Percentiles rank a stretch among this genome's conserved stretches.
phyloP scores from a whole-genome alignment of 306 rosid species.

The Mimosa pudica region DNA sequence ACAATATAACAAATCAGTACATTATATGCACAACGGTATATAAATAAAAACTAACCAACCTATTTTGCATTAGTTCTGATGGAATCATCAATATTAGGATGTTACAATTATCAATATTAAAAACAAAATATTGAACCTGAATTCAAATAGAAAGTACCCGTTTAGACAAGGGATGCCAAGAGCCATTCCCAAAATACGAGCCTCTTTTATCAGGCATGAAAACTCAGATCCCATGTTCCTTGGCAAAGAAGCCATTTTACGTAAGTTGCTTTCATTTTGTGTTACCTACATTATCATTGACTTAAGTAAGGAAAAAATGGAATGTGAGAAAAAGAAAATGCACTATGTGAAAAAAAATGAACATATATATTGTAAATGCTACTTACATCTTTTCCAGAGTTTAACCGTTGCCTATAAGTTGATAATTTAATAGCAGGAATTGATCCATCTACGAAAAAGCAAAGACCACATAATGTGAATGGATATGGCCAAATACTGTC shows the following conservation, averaged over 20 bases:
- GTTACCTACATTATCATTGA: slow-evolving; percentile 50
- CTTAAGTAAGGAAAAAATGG: slow-evolving; percentile 28
- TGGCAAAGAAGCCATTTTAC: slow-evolving; percentile 48
- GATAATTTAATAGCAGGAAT: slow-evolving; percentile 77
- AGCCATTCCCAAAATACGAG: slow-evolving; percentile 67
- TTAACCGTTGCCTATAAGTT: slow-evolving; percentile 78
- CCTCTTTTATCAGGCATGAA: slow-evolving; percentile 79
- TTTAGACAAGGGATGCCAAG: slow-evolving; percentile 76
- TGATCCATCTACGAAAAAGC: slow-evolving; percentile 66
- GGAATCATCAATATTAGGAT: not conserved
- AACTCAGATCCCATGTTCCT: slow-evolving; percentile 83
- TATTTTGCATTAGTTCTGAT: not conserved
- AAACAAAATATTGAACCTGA: slow-evolving; percentile 30
- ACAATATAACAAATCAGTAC: slow-evolving; percentile 7
- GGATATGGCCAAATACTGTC: slow-evolving; percentile 9
- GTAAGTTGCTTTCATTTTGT: slow-evolving; percentile 43
- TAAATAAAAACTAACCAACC: slow-evolving; percentile 17
- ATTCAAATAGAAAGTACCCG: slow-evolving; percentile 52
- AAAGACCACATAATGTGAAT: slow-evolving; percentile 31
- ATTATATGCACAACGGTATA: not conserved
- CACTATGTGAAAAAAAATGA: slow-evolving; percentile 1
- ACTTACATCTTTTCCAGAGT: slow-evolving; percentile 61
- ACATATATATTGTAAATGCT: slow-evolving; percentile 11
- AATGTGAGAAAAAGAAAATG: not conserved
- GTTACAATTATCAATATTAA: not conserved